Conservation (phyloP, 257 asterid species). For the Plectranthus barbatus region DNA sequence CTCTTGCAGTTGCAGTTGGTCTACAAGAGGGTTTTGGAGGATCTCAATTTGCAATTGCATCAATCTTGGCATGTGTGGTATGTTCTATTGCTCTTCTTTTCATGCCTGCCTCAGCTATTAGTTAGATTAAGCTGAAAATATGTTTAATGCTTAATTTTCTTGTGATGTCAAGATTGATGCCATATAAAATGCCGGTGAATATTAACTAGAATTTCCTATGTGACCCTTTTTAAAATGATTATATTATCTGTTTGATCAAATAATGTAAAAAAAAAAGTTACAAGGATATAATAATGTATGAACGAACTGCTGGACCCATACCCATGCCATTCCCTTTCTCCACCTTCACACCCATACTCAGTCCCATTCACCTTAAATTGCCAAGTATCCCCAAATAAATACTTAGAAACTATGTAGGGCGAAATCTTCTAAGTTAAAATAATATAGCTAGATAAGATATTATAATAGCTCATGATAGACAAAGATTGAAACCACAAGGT, state of each 20-base stretch:
- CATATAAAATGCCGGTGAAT: neutral
- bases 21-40: slow-evolving; percentile 73
- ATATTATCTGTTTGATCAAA: neutral
- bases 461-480: neutral
- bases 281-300: neutral
- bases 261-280: neutral
- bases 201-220: neutral
- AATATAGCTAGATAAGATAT: neutral
- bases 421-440: neutral
- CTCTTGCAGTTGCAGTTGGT: slow-evolving; percentile 70
- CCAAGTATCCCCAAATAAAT: neutral
- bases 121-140: neutral
- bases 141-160: neutral
- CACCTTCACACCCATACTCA: neutral
- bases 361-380: neutral
- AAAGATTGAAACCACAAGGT: neutral
- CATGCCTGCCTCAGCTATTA: neutral
- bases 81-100: slow-evolving; percentile 12
- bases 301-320: neutral
- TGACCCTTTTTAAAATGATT: neutral
- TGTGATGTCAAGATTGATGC: neutral
- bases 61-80: slow-evolving; percentile 80
- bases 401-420: neutral
- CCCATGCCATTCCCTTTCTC: neutral
- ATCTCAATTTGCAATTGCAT: slow-evolving; percentile 53